Evolutionary conservation across 2,329 filamentous ascomycete species (phyloP), one percentile per base, ranked within the genome.

Genomic region (Penicillium digitatum): DNA sequence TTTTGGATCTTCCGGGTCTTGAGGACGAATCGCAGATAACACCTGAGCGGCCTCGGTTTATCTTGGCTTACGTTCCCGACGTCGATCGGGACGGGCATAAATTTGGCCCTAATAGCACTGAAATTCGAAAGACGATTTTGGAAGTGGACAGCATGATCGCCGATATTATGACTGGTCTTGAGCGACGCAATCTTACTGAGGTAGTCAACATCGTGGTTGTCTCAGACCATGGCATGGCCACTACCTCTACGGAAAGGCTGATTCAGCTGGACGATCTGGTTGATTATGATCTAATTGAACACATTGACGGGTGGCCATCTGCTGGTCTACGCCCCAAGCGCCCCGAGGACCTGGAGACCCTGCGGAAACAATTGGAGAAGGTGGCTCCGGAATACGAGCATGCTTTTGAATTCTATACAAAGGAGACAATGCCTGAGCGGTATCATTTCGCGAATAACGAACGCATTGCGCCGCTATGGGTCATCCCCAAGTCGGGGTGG

Each of bases 141-240:
- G 76, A 82, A n/a, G 92, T 89, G 1, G 94, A 99, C 71, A 76
- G 73, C 2, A 95, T 97, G 90, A 78, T 99, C 26, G 87, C 85
- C 27, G 72, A 82, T 22, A 76, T 99, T 1, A 87, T 97, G 66
- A 72, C 78, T 1, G 92, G 92, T 0, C 79, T 99, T 0, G 83
- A 92, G 58, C 76, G 82, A 44, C 86, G 94, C 46, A 96, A 97
- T 69, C 76, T 99, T 48, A 96, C 91, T 0, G 71, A 87, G 20
- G 88, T 99, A 57, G 90, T 97, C 68, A 99, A 99, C 62, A 82
- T 99, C 8, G 86, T 99, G 32, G 82, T 99, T n/a, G 93, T 99
- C 2, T 96, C 91, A 0, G 94, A 99, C 70, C 94, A 99, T 70
- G 94, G 94, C 48, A 99, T 99, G 94, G 94, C 94, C 1, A 95